A percentile compares a stretch with the other conserved stretches of the same genome.
These are phyloP conservation scores for Yamadazyma atmosphaerica DNA, from an alignment of 1,139 yeast genomes.

Conservation along the genomic window DNA sequence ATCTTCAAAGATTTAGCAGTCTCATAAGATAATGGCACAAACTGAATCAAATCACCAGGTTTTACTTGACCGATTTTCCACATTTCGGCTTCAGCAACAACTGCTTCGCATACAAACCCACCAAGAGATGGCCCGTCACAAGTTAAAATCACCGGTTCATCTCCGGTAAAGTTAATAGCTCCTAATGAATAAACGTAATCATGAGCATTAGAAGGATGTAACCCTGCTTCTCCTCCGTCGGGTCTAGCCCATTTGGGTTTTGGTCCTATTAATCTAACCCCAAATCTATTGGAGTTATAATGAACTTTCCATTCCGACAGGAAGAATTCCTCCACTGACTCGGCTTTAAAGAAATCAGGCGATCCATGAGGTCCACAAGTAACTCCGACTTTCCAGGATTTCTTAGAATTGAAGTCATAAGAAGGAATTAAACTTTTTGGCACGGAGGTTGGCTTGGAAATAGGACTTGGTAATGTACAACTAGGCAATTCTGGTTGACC, in stretches of 20 bases:
- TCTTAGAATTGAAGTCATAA: constrained; percentile 37
- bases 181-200: constrained; percentile 96
- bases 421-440: constrained; percentile 63
- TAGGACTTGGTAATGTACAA: constrained; percentile 71
- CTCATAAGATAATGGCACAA: constrained; percentile 72
- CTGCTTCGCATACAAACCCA: constrained; percentile 96
- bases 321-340: constrained; percentile 74
- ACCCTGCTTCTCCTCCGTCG: constrained; percentile 98
- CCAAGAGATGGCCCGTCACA: constrained; percentile 98
- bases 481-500: constrained; percentile 74
- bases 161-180: constrained; percentile 96
- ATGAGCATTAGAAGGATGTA: constrained; percentile 97
- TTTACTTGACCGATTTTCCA: constrained; percentile 98
- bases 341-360: constrained; percentile 88
- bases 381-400: constrained; percentile 85
- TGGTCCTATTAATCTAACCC: constrained; percentile 92
- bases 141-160: constrained; percentile 94
- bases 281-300: constrained; percentile 94
- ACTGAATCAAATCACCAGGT: constrained; percentile 85
- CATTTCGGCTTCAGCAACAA: constrained; percentile 92
- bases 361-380: constrained; percentile 98
- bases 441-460: constrained; percentile 56
- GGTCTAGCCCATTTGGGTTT: constrained; percentile 95
- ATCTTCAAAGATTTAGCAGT: constrained; percentile 65
- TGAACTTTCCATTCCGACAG: constrained; percentile 86